These are phyloP conservation scores for Asterophora lycoperdoides DNA, from an alignment of 768 basidiomycete species.

Conservation along the genomic window DNA sequence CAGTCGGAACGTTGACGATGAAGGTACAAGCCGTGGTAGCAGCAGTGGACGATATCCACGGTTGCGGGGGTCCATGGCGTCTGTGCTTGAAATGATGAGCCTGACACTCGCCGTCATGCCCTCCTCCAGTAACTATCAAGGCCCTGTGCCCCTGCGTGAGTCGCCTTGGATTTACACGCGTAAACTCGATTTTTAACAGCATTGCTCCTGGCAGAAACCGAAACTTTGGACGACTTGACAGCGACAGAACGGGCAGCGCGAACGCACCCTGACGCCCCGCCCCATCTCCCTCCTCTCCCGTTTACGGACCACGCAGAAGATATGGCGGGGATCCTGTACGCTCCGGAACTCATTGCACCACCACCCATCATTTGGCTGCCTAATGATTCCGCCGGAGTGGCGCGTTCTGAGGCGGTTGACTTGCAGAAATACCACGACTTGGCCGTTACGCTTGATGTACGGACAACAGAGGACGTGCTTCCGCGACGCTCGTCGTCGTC, in stretches of 20 bases:
- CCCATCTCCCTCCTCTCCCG: constrained; percentile 61
- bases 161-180: constrained; percentile 18
- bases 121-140: constrained; percentile 47
- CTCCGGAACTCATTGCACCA: constrained; percentile 76
- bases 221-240: constrained; percentile 75
- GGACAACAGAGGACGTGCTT: constrained; percentile 48
- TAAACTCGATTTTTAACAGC: constrained; percentile 5
- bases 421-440: constrained; percentile 71
- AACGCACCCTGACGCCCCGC: constrained; percentile 74
- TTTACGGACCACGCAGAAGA: constrained; percentile 76
- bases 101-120: constrained; percentile 72
- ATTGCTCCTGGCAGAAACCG: constrained; percentile 45
- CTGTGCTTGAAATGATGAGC: constrained; percentile 83
- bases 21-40: constrained; percentile 45
- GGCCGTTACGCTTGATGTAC: constrained; percentile 65
- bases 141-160: constrained; percentile 67
- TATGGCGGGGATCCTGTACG: constrained; percentile 74
- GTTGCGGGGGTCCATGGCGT: constrained; percentile 70
- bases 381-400: constrained; percentile 70
- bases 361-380: constrained; percentile 83
- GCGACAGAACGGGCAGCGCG: constrained; percentile 76
- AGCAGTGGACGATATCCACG: constrained; percentile 41
- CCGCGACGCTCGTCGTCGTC: constrained; percentile 32
- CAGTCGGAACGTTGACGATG: constrained; percentile 40
- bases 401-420: constrained; percentile 71